Percentiles rank a stretch among this genome's conserved stretches.
phyloP scores from a whole-genome alignment of 176 grass and related monocot genomes.

The Echinochloa phyllopogon region DNA sequence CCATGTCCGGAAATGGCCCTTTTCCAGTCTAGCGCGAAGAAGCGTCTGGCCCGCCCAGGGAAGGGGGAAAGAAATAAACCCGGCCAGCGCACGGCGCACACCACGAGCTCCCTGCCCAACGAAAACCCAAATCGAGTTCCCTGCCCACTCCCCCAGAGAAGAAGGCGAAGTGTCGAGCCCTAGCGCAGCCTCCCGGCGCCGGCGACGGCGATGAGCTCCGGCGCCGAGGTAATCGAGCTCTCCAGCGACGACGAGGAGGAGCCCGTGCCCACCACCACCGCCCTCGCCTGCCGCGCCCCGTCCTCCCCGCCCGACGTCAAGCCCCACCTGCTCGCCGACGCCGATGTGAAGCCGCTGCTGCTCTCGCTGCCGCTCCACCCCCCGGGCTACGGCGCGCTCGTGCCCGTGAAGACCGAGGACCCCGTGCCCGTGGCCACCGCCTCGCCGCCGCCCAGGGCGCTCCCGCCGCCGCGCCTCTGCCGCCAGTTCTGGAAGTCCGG shows the following conservation, averaged over 20 bases:
- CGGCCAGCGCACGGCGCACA: neutral
- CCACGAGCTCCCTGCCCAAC: neutral
- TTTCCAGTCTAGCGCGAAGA: neutral
- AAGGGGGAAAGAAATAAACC: neutral
- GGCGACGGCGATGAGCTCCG: slow-evolving; percentile 34
- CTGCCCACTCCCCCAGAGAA: neutral
- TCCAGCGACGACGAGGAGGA: slow-evolving; percentile 70
- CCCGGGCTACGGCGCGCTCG: slow-evolving; percentile 43
- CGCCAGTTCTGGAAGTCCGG: slow-evolving; percentile 99
- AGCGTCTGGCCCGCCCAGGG: neutral
- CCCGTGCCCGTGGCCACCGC: slow-evolving; percentile 36
- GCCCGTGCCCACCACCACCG: slow-evolving; percentile 18
- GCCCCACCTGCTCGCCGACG: slow-evolving; percentile 42
- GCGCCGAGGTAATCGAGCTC: slow-evolving; percentile 69
- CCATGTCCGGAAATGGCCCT: neutral
- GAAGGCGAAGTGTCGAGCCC: neutral
- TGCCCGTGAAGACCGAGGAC: slow-evolving; percentile 62
- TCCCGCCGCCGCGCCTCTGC: slow-evolving; percentile 55
- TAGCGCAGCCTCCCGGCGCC: neutral
- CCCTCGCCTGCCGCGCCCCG: slow-evolving; percentile 9
- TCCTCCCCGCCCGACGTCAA: slow-evolving; percentile 49
- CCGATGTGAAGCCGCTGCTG: slow-evolving; percentile 47
- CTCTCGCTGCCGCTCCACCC: slow-evolving; percentile 33
- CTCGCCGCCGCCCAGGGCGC: slow-evolving; percentile 33
- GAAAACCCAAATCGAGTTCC: slow-evolving; percentile 18